Conservation (phyloP, 345 rosid species). For the Syzygium jambos region DNA sequence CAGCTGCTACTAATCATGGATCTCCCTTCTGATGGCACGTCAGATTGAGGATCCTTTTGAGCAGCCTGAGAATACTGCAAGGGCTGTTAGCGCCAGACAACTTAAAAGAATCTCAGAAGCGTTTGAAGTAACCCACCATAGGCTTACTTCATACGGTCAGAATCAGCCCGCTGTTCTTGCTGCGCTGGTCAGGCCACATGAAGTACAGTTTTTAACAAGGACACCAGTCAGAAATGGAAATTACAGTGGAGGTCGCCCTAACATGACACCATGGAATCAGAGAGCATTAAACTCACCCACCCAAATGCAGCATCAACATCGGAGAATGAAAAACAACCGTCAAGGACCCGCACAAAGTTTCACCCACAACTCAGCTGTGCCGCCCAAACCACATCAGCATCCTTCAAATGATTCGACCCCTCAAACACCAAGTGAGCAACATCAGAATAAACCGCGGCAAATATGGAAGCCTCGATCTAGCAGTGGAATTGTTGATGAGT, state of each 20-base stretch:
- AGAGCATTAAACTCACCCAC: neutral
- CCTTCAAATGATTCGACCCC: neutral
- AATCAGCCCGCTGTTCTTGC: conserved; percentile 18
- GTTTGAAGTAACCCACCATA: conserved; percentile 28
- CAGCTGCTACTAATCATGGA: neutral
- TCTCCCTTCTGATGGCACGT: conserved; percentile 1
- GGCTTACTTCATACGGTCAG: conserved; percentile 21
- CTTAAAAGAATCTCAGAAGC: conserved; percentile 46
- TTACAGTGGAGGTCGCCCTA: conserved; percentile 7
- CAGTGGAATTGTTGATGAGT: neutral
- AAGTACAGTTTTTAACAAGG: conserved; percentile 10
- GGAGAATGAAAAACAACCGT: neutral
- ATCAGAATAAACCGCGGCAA: neutral
- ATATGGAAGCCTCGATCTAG: conserved; percentile 6
- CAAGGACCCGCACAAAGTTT: neutral
- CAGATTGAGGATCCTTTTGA: conserved; percentile 94
- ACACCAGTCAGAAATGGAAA: conserved; percentile 5
- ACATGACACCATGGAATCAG: neutral
- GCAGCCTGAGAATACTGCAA: conserved; percentile 76
- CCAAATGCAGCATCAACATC: neutral
- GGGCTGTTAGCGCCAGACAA: conserved; percentile 46
- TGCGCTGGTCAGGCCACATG: conserved; percentile 30
- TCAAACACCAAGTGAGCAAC: neutral
- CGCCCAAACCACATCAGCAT: neutral
- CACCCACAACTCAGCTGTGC: neutral